Evolutionary conservation across 2,329 filamentous ascomycete genomes (phyloP), one percentile per base, ranked within the genome.

Genomic region (Bipolaris sorokiniana): DNA sequence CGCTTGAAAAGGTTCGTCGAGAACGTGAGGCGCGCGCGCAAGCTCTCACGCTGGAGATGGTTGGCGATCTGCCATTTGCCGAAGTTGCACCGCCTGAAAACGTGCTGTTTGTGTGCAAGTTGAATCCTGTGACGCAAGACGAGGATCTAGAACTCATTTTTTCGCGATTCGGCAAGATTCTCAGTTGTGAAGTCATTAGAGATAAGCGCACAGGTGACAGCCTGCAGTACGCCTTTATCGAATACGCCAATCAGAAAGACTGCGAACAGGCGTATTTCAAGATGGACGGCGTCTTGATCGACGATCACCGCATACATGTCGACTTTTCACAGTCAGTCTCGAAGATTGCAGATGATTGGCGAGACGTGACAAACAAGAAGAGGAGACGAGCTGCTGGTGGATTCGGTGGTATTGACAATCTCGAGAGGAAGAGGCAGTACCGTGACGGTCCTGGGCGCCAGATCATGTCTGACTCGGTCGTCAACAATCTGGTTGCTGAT

Each of bases 41-140:
- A 76, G 95, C 95, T 0, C 80, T 99, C 69, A 98, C 94, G 1
- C 83, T 99, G 46, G 95, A 99, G 79, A 96, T 99, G 88, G 95
- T 99, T 78, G 95, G 95, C 41, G 95, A 99, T 75, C 81, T 99
- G 56, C 95, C 95, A 4, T 99, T 97, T 76, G 95, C 95, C 57
- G 95, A 99, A 78, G 93, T 99, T 67, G 96, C 94, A 69, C 95
- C 95, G 4, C 95, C 95, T 0, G 95, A 99, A 79, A 98, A 99
- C 76, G 88, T 99, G 13, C 83, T 99, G 1, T 99, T 99, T 73
- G 93, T 99, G 41, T 99, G 95, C 88, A 99, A 99, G 76, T 83
- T 99, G 41, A 99, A 99, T 69, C 95, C 95, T 0, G 92, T 99
- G 45, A 99, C 95, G 9, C 90, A 91, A 71, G 94, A 97, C 71